Evolutionary conservation across 192 early-diverging fungal species (phyloP).

Genomic region (Coemansia sp.): DNA sequence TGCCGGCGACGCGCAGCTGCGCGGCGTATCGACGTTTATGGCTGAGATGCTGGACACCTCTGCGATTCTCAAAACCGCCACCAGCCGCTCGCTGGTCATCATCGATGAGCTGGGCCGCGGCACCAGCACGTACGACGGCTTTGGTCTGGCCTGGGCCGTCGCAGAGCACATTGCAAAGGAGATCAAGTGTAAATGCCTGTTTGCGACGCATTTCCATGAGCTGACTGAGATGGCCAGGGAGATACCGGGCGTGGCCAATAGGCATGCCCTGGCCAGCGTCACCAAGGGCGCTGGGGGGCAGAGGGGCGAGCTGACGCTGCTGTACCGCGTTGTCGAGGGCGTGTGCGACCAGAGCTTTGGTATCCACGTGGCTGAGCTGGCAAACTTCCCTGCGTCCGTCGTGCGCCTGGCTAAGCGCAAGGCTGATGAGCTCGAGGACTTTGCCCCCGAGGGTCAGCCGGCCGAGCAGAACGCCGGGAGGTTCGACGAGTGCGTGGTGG

Average conservation of each 20-base stretch:
- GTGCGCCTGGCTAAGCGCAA: slow-evolving; percentile 83
- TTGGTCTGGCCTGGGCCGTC: slow-evolving; percentile 97
- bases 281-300: slow-evolving; percentile 24
- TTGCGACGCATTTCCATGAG: slow-evolving; percentile 99
- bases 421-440: slow-evolving; percentile 84
- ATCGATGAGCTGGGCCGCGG: slow-evolving; percentile 96
- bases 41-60: slow-evolving; percentile 93
- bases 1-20: slow-evolving; percentile 89
- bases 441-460: too few species aligned
- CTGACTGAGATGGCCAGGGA: slow-evolving; percentile 76
- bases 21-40: slow-evolving; percentile 97
- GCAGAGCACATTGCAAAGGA: slow-evolving; percentile 63
- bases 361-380: slow-evolving; percentile 95
- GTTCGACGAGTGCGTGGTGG: slow-evolving; percentile 37
- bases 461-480: too few species aligned
- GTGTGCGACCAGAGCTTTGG: slow-evolving; percentile 97
- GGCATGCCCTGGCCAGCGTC: slow-evolving; percentile 79
- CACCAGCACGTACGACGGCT: slow-evolving; percentile 97
- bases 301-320: slow-evolving; percentile 71
- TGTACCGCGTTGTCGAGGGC: slow-evolving; percentile 82
- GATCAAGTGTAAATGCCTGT: slow-evolving; percentile 80
- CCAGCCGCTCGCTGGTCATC: slow-evolving; percentile 80
- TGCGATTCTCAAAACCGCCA: slow-evolving; percentile 85
- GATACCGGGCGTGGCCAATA: slow-evolving; percentile 75
- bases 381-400: slow-evolving; percentile 82